These are phyloP conservation scores for Eleusine coracana DNA, from an alignment of 176 grass and related monocot species.

Conservation along the genomic window DNA sequence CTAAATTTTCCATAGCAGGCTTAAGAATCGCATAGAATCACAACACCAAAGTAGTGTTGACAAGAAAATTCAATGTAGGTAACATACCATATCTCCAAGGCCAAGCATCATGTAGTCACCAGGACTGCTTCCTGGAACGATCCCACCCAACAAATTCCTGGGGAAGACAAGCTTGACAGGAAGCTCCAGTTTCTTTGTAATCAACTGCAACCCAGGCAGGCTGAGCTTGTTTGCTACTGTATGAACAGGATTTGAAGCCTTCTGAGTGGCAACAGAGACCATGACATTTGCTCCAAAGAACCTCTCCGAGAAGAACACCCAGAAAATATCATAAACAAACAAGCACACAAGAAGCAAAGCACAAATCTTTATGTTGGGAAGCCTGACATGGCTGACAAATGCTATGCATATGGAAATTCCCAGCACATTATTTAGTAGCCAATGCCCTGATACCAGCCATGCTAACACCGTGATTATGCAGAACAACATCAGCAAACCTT, in stretches of 20 bases:
- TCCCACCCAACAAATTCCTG: constrained; percentile 86
- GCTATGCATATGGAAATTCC: constrained; percentile 93
- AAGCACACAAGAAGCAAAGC: constrained; percentile 79
- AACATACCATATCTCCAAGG: constrained; percentile 95
- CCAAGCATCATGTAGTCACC: constrained; percentile 98
- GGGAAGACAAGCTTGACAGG: constrained; percentile 96
- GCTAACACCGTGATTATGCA: constrained; percentile 59
- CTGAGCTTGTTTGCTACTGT: constrained; percentile 85
- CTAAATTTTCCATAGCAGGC: constrained; percentile 2
- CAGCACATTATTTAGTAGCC: constrained; percentile 86
- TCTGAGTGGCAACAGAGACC: constrained; percentile 98
- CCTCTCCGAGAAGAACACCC: constrained; percentile 98
- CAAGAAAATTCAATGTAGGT: background rate
- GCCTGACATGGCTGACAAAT: constrained; percentile 94
- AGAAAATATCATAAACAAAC: constrained; percentile 95
- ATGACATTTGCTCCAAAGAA: constrained; percentile 99
- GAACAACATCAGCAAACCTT: constrained; percentile 61
- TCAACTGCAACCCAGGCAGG: constrained; percentile 80
- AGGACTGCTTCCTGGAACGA: constrained; percentile 70
- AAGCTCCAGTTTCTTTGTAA: constrained; percentile 94
- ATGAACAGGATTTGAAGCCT: constrained; percentile 95
- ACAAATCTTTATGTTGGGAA: constrained; percentile 98
- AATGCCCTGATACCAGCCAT: constrained; percentile 93
- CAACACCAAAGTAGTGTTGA: background rate
- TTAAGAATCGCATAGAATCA: background rate